These are phyloP conservation scores for Aureoboletus auriporus DNA, from an alignment of 768 basidiomycete genomes.

Conservation along the genomic window DNA sequence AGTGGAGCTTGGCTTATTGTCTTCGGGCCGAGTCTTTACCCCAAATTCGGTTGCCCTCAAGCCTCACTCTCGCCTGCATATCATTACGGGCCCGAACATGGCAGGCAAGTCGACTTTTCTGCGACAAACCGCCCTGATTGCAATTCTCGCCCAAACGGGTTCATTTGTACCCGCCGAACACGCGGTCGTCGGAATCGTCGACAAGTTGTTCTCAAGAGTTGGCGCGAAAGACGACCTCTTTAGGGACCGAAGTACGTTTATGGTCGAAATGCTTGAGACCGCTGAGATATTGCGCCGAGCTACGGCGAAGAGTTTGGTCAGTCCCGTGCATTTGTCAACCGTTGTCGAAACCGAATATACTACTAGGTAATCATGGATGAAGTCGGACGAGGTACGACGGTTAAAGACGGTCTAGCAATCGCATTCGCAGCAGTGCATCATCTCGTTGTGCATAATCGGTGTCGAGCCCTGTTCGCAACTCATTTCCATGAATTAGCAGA, in stretches of 20 bases:
- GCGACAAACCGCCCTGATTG: constrained; percentile 86
- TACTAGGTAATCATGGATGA: constrained; percentile 97
- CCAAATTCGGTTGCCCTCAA: constrained; percentile 75
- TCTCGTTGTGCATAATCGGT: constrained; percentile 63
- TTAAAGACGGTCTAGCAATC: constrained; percentile 88
- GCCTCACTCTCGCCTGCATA: constrained; percentile 61
- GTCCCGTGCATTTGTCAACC: constrained; percentile 19
- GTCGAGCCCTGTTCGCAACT: constrained; percentile 93
- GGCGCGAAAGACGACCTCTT: constrained; percentile 96
- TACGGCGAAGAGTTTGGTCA: constrained; percentile 76
- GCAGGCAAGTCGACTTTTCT: constrained; percentile 92
- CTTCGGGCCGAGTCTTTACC: constrained; percentile 71
- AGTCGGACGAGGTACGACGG: constrained; percentile 94
- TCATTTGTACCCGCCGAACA: constrained; percentile 89
- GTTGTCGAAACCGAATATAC: constrained; percentile 5
- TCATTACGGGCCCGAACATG: constrained; percentile 96
- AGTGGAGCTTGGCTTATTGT: constrained; percentile 83
- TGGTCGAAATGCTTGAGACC: constrained; percentile 98
- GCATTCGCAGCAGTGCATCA: constrained; percentile 90
- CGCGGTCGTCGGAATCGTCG: constrained; percentile 81
- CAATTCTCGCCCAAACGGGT: constrained; percentile 88
- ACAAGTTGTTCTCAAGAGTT: constrained; percentile 89
- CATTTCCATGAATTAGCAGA: constrained; percentile 94
- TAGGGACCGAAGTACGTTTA: constrained; percentile 91
- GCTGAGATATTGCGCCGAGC: constrained; percentile 85